Base-by-base conservation (phyloP, 2,329 filamentous ascomycete species). In the Xylariomycetidae sp. region DNA sequence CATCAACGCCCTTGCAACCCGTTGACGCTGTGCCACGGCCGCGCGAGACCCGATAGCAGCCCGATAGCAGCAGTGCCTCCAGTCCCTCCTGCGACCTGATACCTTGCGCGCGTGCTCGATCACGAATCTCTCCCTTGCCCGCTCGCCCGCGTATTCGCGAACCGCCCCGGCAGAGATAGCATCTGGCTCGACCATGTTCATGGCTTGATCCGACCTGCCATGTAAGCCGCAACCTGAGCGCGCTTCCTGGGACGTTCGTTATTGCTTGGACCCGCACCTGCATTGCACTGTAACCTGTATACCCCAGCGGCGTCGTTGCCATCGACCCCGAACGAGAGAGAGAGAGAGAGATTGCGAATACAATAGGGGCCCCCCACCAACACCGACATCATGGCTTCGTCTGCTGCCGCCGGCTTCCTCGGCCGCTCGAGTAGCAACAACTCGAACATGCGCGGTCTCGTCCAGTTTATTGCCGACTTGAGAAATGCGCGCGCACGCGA, bases 401-500 rank as follows among this genome's bases (percentile, higher is more conserved):
- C 68, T n/a, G 63, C 52, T 10, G 47, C 66, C 19, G 63, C 68
- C 52, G 73, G 76, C 59, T 82, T 82, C 44, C 69, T 82, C 40
- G 74, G 76, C 67, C 76, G 78, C 46, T 81, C 77, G 47, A 76
- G 66, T 53, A 76, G 66, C 50, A 77, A 68, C 57, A 80, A 75
- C 58, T 70, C 76, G 25, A 81, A 81, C 54, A 82, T 82, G 78
- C 75, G 78, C 48, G 90, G 92, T 18, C 71, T 98, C 49, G 92
- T 98, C 29, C 93, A 95, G 59, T 98, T 98, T 67, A 98, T 98
- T 59, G 92, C 92, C 42, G 92, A 98, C 60, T 63, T 98, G 53
- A 74, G 92, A 58, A 98, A 98, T 61, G 92, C 92, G 34, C 76
- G 92, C 60, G 92, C 93, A 29, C 78, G 93, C 42, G 92, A 98